Conservation (phyloP, 768 basidiomycete species). For the Russula compacta region DNA sequence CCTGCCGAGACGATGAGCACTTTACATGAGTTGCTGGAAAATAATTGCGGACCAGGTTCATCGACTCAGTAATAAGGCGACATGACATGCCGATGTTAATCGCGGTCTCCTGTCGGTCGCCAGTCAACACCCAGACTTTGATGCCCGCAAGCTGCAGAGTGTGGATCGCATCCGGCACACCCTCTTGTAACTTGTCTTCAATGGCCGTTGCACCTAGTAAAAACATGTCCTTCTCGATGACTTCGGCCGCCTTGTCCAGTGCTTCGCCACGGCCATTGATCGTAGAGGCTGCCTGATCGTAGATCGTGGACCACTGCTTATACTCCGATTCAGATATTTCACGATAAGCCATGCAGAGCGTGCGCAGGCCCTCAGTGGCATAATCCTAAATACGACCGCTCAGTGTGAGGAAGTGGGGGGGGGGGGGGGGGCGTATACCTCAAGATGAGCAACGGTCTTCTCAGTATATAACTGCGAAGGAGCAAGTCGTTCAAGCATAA, state of each 20-base stretch:
- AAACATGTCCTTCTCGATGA: slow-evolving; percentile 92
- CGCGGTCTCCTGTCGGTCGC: slow-evolving; percentile 97
- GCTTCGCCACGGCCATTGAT: slow-evolving; percentile 94
- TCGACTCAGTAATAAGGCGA: slow-evolving; percentile 92
- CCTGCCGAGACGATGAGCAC: slow-evolving; percentile 35
- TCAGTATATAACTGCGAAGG: slow-evolving; percentile 80
- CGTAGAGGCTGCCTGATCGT: slow-evolving; percentile 88
- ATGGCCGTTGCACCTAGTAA: slow-evolving; percentile 95
- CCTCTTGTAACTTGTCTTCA: slow-evolving; percentile 97
- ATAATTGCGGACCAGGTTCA: slow-evolving; percentile 71
- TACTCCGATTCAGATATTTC: slow-evolving; percentile 92
- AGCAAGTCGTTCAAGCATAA: slow-evolving; percentile 88
- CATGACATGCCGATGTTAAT: slow-evolving; percentile 99
- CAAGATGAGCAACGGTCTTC: slow-evolving; percentile 80
- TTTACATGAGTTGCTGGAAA: not conserved
- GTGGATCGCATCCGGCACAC: slow-evolving; percentile 96
- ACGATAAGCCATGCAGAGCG: slow-evolving; percentile 91
- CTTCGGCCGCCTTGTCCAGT: slow-evolving; percentile 86
- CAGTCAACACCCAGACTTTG: slow-evolving; percentile 98
- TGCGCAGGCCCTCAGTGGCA: slow-evolving; percentile 92
- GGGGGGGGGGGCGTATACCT: slow-evolving; percentile 40
- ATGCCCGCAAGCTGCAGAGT: slow-evolving; percentile 97
- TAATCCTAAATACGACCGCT: slow-evolving; percentile 54
- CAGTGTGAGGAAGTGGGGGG: not conserved
- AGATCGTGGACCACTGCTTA: slow-evolving; percentile 76